Evolutionary conservation across 306 rosid species (phyloP).

Genomic region (Sicyos edulis): DNA sequence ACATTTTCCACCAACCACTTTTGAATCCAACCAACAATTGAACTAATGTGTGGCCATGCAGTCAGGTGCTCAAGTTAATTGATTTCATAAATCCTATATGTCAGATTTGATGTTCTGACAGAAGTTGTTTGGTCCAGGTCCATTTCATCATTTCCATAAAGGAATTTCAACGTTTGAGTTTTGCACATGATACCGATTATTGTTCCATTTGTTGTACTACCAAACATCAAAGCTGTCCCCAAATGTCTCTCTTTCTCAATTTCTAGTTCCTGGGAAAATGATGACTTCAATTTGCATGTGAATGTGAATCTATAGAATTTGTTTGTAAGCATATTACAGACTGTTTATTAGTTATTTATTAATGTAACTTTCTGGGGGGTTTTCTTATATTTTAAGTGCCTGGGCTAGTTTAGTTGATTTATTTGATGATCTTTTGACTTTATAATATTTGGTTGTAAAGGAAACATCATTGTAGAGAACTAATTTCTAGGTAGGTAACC

Average conservation of each 20-base stretch:
- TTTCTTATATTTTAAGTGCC: too few species aligned
- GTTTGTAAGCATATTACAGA: conserved; percentile 15
- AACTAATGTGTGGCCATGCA: conserved; percentile 3
- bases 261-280: neutral
- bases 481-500: too few species aligned
- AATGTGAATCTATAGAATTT: neutral
- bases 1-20: conserved; percentile 5
- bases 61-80: neutral
- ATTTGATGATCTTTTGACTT: too few species aligned
- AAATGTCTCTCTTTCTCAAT: neutral
- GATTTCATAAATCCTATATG: conserved; percentile 1
- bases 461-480: too few species aligned
- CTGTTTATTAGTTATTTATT: neutral
- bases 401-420: too few species aligned
- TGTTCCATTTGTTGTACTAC: conserved; percentile 5
- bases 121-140: conserved; percentile 6
- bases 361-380: neutral
- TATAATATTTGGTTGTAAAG: too few species aligned
- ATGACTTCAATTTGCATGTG: neutral
- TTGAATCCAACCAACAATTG: neutral
- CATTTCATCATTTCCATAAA: neutral
- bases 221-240: neutral
- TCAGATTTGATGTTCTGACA: neutral
- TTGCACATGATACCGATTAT: neutral
- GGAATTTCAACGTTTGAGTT: conserved; percentile 6